Percentiles rank a stretch among this genome's conserved stretches.
Evolutionary conservation across 345 rosid species (phyloP).

Genomic region (Hibiscus syriacus): DNA sequence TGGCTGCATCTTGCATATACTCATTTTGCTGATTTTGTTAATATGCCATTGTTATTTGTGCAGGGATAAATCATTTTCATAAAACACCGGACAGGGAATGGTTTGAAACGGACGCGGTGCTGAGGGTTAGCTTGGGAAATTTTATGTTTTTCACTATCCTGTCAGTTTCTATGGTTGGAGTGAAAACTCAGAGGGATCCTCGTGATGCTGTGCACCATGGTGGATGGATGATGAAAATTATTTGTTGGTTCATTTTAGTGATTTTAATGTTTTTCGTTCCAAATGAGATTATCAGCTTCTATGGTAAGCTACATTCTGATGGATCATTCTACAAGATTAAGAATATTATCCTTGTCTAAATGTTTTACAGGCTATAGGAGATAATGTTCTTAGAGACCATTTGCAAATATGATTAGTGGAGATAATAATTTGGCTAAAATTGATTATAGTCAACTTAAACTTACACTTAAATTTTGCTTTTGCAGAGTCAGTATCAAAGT

Average conservation of each 20-base stretch:
- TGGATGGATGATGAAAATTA: conserved; percentile 97
- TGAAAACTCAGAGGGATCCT: conserved; percentile 90
- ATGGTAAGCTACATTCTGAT: conserved; percentile 39
- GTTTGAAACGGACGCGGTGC: conserved; percentile 97
- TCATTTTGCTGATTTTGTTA: not conserved
- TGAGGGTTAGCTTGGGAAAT: conserved; percentile 96
- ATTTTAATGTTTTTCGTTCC: conserved; percentile 94
- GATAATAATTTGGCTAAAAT: not conserved
- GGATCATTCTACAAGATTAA: not conserved
- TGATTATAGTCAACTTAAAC: not conserved
- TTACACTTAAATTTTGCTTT: conserved; percentile 5
- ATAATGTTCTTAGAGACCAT: not conserved
- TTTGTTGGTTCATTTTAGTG: conserved; percentile 81
- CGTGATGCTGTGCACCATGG: conserved; percentile 95
- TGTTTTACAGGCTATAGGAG: not conserved
- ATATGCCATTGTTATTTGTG: not conserved
- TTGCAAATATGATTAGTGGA: not conserved
- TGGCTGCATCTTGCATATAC: not conserved
- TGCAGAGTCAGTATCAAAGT: conserved; percentile 82
- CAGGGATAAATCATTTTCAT: conserved; percentile 95
- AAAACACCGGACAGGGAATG: conserved; percentile 91
- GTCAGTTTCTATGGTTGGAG: conserved; percentile 78
- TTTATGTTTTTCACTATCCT: conserved; percentile 79
- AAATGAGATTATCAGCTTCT: conserved; percentile 78
- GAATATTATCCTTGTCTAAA: not conserved